Evolutionary conservation across 805 yeast genomes (phyloP), one percentile per base, ranked within the genome.

Genomic region (Starmerella tilneyi): DNA sequence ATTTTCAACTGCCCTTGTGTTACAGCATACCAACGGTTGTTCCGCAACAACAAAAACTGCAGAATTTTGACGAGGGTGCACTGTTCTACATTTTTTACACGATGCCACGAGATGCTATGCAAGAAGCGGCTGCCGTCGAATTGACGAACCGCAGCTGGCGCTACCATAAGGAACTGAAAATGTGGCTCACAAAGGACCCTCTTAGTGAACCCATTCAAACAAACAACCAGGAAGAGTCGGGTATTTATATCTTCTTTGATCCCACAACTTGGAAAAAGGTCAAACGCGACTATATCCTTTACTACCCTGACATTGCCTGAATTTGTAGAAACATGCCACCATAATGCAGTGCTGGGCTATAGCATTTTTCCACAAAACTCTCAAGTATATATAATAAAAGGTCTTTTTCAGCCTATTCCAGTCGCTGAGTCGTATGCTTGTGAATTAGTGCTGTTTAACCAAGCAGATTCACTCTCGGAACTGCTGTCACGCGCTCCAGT

Each of bases 261-360:
- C 96, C 97, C 4, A 84, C 80, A 54, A 77, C 83, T 50, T 92
- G 99, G 99, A 94, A 85, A 57, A 84, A 84, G 63, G 86, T 89
- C 52, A 85, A 83, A 63, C 74, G 76, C 59, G 83, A 78, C 56
- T 76, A 77, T 58, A 68, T 75, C 12, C 59, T 78, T 43, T 72
- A 71, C 58, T 78, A 78, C 59, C 78, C 74, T 41, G 77, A 79
- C 40, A 77, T 78, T 53, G 77, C 80, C 64, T 73, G 66, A 26
- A n/a, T 43, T 11, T n/a, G n/a, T n/a, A n/a, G n/a, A n/a, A n/a
- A n/a, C n/a, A n/a, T n/a, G n/a, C n/a, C n/a, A n/a, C n/a, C n/a
- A n/a, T n/a, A n/a, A n/a, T n/a, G n/a, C n/a, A n/a, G n/a, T n/a
- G n/a, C n/a, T n/a, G n/a, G n/a, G n/a, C n/a, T n/a, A n/a, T n/a